Evolutionary conservation across 305 asterid genomes (phyloP).

Genomic region (Solanum hybrid): DNA sequence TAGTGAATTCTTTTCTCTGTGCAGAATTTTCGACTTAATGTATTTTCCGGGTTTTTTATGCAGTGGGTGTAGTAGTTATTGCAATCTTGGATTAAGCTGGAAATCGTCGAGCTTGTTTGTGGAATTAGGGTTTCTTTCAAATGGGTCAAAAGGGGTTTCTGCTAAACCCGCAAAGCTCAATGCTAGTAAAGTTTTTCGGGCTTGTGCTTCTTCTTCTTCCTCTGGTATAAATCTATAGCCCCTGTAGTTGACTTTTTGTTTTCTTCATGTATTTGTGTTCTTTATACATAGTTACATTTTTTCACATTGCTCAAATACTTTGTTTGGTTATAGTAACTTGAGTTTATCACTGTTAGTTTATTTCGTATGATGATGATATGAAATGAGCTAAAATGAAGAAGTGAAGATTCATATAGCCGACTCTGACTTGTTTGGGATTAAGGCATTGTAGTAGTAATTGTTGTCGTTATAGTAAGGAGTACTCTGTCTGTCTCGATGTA

Average conservation of each 20-base stretch:
- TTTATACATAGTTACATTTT: neutral
- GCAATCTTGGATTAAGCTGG: conserved; percentile 33
- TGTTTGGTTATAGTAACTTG: neutral
- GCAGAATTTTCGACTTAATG: neutral
- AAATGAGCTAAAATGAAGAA: neutral
- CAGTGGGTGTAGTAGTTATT: conserved; percentile 30
- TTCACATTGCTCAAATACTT: neutral
- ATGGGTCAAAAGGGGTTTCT: conserved; percentile 19
- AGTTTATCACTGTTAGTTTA: neutral
- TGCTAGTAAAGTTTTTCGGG: neutral
- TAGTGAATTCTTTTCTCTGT: neutral
- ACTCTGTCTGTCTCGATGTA: neutral
- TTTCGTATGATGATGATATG: neutral
- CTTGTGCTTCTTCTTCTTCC: conserved; percentile 27
- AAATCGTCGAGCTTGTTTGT: conserved; percentile 44
- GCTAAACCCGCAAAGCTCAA: conserved; percentile 15
- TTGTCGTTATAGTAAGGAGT: neutral
- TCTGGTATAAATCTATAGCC: conserved; percentile 22
- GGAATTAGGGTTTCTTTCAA: conserved; percentile 17
- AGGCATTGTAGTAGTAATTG: neutral
- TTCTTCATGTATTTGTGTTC: neutral
- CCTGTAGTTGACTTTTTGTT: neutral
- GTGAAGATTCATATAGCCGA: neutral
- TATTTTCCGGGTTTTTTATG: neutral
- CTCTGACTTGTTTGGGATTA: neutral